Evolutionary conservation across 257 asterid species (phyloP).

Genomic region (Solanum tacnaense): DNA sequence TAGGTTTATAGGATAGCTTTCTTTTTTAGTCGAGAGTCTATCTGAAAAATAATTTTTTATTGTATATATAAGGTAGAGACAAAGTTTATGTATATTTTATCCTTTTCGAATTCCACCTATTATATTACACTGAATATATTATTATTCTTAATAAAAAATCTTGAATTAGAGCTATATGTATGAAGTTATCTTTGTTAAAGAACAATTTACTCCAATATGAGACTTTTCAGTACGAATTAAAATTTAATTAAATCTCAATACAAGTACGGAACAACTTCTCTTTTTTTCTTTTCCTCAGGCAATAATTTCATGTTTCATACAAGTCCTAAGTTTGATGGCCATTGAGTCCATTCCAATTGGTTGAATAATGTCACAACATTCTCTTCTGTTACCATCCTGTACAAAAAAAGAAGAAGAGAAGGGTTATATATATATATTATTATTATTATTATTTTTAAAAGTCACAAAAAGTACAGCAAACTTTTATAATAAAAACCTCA

Average conservation of each 20-base stretch:
- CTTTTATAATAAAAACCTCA: background rate
- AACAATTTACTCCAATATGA: accelerated
- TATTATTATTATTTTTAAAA: too few relatives aligned
- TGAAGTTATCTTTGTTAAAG: background rate
- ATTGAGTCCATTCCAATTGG: constrained; percentile 7
- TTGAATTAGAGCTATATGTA: background rate
- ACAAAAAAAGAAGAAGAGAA: background rate
- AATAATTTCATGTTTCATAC: constrained; percentile 4
- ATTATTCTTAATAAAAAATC: background rate
- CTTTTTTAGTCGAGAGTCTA: background rate
- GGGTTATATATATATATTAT: background rate
- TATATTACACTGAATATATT: too few relatives aligned
- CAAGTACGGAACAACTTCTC: background rate
- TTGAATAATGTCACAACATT: constrained; percentile 20
- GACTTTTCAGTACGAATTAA: accelerated
- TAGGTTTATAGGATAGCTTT: background rate
- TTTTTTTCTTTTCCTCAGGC: background rate
- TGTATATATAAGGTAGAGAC: background rate
- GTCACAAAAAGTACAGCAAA: background rate
- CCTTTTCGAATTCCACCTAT: accelerated
- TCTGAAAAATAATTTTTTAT: background rate
- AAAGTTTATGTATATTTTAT: background rate
- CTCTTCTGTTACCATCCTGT: constrained; percentile 20
- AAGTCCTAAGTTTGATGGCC: constrained; percentile 11
- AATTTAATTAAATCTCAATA: too few relatives aligned